A percentile compares a stretch with the other conserved stretches of the same genome.
phyloP scores from a whole-genome alignment of 192 early-diverging fungal genomes.

The Diversispora eburnea region DNA sequence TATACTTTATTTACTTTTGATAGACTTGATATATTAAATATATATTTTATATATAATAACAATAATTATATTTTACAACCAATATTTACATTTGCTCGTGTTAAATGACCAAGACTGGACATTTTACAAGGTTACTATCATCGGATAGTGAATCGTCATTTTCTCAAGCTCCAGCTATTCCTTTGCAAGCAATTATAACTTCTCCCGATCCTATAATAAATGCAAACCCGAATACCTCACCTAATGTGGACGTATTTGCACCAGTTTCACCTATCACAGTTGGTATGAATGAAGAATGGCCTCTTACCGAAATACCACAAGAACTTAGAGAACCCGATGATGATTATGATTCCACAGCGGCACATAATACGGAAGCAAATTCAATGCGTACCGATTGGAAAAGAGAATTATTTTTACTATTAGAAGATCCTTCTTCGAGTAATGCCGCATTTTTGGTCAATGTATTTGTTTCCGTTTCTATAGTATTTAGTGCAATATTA shows the following conservation, averaged over 20 bases:
- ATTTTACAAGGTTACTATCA: constrained; percentile 16
- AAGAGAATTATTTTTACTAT: constrained; percentile 61
- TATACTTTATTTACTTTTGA: too few relatives aligned
- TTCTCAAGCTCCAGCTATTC: background rate
- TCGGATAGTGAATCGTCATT: constrained; percentile 15
- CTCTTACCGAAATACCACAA: constrained; percentile 43
- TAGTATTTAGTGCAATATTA: constrained; percentile 68
- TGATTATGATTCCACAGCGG: constrained; percentile 31
- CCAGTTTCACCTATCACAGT: background rate
- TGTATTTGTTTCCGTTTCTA: constrained; percentile 69
- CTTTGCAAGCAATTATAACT: background rate
- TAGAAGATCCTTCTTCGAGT: constrained; percentile 78
- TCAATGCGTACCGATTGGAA: constrained; percentile 48
- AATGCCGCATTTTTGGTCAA: constrained; percentile 66
- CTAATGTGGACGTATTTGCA: background rate
- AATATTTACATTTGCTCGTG: background rate
- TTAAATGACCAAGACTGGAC: constrained; percentile 20
- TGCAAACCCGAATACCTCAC: too few relatives aligned
- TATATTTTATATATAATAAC: too few relatives aligned
- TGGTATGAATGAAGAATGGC: constrained; percentile 38
- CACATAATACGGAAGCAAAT: constrained; percentile 45
- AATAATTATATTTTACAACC: too few relatives aligned
- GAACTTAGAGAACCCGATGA: constrained; percentile 35
- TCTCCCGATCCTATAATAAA: background rate
- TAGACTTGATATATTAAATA: too few relatives aligned